Conservation (phyloP, 2,329 filamentous ascomycete genomes). For the Orbilia javanica region DNA sequence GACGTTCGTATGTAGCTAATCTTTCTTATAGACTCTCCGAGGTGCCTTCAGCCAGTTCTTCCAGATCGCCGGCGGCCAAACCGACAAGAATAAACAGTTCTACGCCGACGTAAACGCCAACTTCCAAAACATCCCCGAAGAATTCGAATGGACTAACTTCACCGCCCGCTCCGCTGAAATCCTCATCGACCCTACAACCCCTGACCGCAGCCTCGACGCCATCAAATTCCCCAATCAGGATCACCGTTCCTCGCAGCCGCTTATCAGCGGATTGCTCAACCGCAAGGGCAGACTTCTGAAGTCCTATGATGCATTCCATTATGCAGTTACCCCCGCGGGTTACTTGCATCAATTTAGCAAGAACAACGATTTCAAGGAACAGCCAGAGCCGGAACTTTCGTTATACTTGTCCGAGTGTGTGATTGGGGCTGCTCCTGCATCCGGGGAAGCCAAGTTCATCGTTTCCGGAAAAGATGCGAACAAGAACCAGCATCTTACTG, state of each 20-base stretch:
- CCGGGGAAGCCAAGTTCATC: slow-evolving; percentile 84
- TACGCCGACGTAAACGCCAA: slow-evolving; percentile 83
- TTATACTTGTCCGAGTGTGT: slow-evolving; percentile 92
- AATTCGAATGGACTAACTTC: slow-evolving; percentile 95
- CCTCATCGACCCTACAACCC: slow-evolving; percentile 81
- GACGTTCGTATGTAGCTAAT: neutral
- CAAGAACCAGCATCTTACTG: slow-evolving; percentile 69
- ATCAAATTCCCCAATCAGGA: slow-evolving; percentile 90
- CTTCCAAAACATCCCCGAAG: slow-evolving; percentile 80
- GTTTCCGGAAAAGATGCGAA: slow-evolving; percentile 94
- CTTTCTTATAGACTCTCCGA: slow-evolving; percentile 77
- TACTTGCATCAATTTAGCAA: slow-evolving; percentile 98
- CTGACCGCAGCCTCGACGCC: slow-evolving; percentile 78
- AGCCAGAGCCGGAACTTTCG: slow-evolving; percentile 85
- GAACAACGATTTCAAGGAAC: slow-evolving; percentile 73
- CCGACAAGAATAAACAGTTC: slow-evolving; percentile 82
- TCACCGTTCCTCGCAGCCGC: slow-evolving; percentile 80
- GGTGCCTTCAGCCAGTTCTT: slow-evolving; percentile 85
- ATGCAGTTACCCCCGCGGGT: slow-evolving; percentile 87
- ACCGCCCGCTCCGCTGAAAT: slow-evolving; percentile 76
- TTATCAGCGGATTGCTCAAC: slow-evolving; percentile 90
- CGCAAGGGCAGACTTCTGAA: slow-evolving; percentile 76
- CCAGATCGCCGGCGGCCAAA: slow-evolving; percentile 81
- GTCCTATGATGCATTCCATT: slow-evolving; percentile 84
- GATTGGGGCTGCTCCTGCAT: slow-evolving; percentile 72